These are phyloP conservation scores for Lathyrus oleraceus DNA, from an alignment of 306 rosid species.

Conservation along the genomic window DNA sequence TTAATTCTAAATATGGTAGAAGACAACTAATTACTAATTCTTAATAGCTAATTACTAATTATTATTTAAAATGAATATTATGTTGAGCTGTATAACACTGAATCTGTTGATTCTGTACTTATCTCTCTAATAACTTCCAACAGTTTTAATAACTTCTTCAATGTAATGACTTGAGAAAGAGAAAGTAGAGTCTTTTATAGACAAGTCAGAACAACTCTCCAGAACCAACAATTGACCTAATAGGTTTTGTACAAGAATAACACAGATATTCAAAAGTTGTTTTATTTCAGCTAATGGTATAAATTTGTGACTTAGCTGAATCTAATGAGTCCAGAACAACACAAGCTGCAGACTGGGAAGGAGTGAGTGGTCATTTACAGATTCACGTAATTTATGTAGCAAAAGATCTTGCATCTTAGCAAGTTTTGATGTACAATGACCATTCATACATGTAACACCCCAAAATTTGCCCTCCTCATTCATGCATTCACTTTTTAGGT, in stretches of 20 bases:
- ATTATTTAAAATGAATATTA: too few species aligned
- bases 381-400: constrained; percentile 57
- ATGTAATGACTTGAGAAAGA: constrained; percentile 47
- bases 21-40: too few species aligned
- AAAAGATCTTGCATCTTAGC: constrained; percentile 58
- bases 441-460: constrained; percentile 47
- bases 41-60: too few species aligned
- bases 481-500: too few species aligned
- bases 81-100: too few species aligned
- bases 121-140: too few species aligned
- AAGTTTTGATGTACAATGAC: constrained; percentile 44
- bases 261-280: constrained; percentile 60
- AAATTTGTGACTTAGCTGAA: constrained; percentile 48
- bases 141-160: constrained; percentile 60
- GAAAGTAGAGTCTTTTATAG: constrained; percentile 32
- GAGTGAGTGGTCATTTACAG: constrained; percentile 38
- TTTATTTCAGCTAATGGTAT: constrained; percentile 48
- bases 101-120: too few species aligned
- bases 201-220: constrained; percentile 37
- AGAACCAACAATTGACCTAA: constrained; percentile 49
- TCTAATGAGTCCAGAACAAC: constrained; percentile 71
- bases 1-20: too few species aligned
- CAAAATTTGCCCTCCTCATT: too few species aligned
- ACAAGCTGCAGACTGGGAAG: constrained; percentile 60
- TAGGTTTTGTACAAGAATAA: constrained; percentile 49